Percentiles rank a stretch among this genome's conserved stretches.
Evolutionary conservation across 1,139 yeast genomes (phyloP).

Genomic region (Eremothecium coryli): DNA sequence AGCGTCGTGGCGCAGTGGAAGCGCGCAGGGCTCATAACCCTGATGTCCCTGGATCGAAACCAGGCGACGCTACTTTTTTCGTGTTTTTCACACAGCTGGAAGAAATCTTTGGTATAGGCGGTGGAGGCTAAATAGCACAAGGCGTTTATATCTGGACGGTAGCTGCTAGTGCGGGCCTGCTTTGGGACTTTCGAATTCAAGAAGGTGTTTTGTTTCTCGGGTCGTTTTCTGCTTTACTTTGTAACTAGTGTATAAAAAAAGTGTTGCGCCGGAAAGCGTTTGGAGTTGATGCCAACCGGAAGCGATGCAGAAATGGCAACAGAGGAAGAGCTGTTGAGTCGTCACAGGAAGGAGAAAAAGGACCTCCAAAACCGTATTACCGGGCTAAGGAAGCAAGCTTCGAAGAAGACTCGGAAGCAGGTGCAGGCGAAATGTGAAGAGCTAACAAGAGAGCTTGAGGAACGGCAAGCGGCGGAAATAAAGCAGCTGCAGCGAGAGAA

Average conservation of each 20-base stretch:
- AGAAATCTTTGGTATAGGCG: too few relatives aligned
- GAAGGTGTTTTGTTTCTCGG: too few relatives aligned
- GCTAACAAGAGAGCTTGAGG: constrained; percentile 47
- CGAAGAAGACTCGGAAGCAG: constrained; percentile 64
- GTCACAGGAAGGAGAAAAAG: constrained; percentile 61
- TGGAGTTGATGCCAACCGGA: too few relatives aligned
- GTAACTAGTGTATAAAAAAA: too few relatives aligned
- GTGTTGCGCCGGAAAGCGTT: too few relatives aligned
- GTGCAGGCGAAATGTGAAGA: constrained; percentile 46
- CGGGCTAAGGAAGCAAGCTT: constrained; percentile 72
- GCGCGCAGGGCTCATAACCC: constrained; percentile 99
- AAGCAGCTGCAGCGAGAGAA: constrained; percentile 14
- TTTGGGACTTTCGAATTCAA: too few relatives aligned
- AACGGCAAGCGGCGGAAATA: constrained; percentile 47
- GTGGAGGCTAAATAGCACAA: too few relatives aligned
- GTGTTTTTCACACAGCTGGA: constrained; percentile 7
- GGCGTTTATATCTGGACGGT: too few relatives aligned
- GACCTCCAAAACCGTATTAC: constrained; percentile 61
- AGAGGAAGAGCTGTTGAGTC: constrained; percentile 37
- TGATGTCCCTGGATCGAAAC: constrained; percentile 99
- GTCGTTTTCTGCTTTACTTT: too few relatives aligned
- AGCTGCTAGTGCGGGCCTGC: too few relatives aligned
- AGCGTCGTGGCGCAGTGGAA: constrained; percentile 98
- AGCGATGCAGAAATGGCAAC: not conserved
- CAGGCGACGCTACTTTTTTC: constrained; percentile 75